Evolutionary conservation across 495 filamentous ascomycete genomes (phyloP), one percentile per base, ranked within the genome.

Genomic region (Ascobolus immersus): DNA sequence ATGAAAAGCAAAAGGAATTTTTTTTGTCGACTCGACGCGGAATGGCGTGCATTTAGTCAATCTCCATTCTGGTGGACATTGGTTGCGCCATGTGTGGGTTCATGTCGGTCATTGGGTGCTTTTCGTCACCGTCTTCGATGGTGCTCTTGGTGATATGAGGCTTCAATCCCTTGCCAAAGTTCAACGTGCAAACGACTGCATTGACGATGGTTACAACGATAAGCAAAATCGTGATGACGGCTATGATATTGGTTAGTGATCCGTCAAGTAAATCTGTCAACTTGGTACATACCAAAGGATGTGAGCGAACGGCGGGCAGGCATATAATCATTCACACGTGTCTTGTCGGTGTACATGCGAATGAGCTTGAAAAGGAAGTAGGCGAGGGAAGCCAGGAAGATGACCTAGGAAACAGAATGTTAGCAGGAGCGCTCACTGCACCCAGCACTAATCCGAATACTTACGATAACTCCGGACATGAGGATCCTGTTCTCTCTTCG

Each of bases 291-390:
- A 50, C 47, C 47, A 53, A 96, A 96, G 39, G 76, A 76, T 14
- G 86, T 94, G 46, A 96, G 61, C 26, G 69, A 76, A 35, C 67
- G 66, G 28, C 70, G 66, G 12, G 79, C 81, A 0, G 84, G 67
- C 17, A 59, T 36, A 53, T 93, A 96, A 37, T 59, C 50, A 4
- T 50, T 20, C 18, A 43, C 48, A n/a, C 56, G 57, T 10, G 15
- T 2, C 10, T 42, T 43, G 11, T 59, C 53, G 37, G 67, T 64
- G 57, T 89, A 96, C 71, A 96, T 96, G 48, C 86, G 80, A 35
- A 80, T 69, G 17, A 93, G 68, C 61, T 96, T 96, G 69, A 94
- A 96, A 48, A 91, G 63, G 64, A 96, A 96, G 56, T 94, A 96
- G 31, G 75, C 80, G 43, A 94, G 63, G 23, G 69, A 84, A 33